A percentile compares a stretch with the other conserved stretches of the same genome.
Evolutionary conservation across 305 asterid species (phyloP).

Genomic region (Salvia sclarea): DNA sequence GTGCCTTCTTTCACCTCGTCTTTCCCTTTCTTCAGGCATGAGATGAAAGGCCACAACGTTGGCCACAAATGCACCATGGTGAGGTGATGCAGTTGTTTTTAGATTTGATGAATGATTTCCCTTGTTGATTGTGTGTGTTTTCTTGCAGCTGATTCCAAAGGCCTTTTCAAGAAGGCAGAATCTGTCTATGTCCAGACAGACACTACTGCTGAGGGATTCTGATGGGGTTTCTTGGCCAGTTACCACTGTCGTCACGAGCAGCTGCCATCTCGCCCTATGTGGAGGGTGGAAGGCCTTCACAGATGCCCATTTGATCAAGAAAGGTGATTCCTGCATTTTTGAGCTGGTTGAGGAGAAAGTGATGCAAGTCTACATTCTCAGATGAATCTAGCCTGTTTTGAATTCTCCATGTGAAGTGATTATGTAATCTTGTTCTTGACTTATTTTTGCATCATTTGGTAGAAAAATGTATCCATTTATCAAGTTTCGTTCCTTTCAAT

Average conservation of each 20-base stretch:
- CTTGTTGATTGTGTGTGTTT: neutral
- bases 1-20: constrained; percentile 24
- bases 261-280: neutral
- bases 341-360: constrained; percentile 36
- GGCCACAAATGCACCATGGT: constrained; percentile 31
- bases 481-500: neutral
- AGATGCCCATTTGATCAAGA: constrained; percentile 31
- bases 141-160: constrained; percentile 36
- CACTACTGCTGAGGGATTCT: constrained; percentile 9
- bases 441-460: neutral
- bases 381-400: neutral
- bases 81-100: neutral
- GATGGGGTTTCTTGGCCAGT: constrained; percentile 31
- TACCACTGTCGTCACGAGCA: neutral
- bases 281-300: constrained; percentile 45
- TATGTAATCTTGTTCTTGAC: neutral
- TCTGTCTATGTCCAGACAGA: constrained; percentile 14
- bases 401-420: neutral
- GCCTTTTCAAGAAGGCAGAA: constrained; percentile 11
- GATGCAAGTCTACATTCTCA: constrained; percentile 30
- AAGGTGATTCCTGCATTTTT: constrained; percentile 40
- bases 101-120: neutral
- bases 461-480: no score
- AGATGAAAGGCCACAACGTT: constrained; percentile 17
- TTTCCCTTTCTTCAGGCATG: constrained; percentile 29